Evolutionary conservation across 345 rosid genomes (phyloP).

Genomic region (Pistacia vera): DNA sequence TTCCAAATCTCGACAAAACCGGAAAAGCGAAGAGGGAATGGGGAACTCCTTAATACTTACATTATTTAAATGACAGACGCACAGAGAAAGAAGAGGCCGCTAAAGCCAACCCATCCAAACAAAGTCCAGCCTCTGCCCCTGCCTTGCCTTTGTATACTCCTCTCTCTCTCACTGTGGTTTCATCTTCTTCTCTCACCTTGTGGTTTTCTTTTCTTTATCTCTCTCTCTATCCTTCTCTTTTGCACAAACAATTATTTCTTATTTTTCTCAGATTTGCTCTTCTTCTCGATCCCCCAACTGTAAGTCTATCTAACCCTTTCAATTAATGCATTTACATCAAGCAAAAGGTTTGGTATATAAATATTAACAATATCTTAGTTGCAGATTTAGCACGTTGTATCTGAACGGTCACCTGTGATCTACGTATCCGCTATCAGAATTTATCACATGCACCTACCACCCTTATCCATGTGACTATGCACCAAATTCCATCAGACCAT

Average conservation of each 20-base stretch:
- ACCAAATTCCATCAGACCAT: no score
- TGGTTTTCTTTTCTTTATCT: conserved; percentile 21
- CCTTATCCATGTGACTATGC: no score
- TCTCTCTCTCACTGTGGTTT: conserved; percentile 19
- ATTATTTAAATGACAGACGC: conserved; percentile 37
- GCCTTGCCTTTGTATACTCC: neutral
- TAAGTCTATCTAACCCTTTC: conserved; percentile 35
- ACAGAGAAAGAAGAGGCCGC: neutral
- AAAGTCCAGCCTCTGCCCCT: neutral
- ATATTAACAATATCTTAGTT: no score
- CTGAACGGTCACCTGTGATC: no score
- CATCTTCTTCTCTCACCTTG: neutral
- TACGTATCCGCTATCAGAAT: no score
- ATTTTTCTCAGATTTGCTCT: conserved; percentile 40
- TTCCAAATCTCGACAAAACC: conserved; percentile 13
- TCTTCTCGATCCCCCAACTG: conserved; percentile 39
- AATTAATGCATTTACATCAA: no score
- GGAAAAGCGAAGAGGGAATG: conserved; percentile 2
- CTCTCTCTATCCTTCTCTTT: conserved; percentile 10
- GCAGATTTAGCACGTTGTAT: no score
- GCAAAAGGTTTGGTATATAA: no score
- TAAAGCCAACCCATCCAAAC: conserved; percentile 15
- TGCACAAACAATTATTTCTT: conserved; percentile 8
- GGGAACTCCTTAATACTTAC: conserved; percentile 18
- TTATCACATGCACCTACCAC: no score